phyloP scores from a whole-genome alignment of 371 early-diverging fungal species.

The Mucor racemosus region DNA sequence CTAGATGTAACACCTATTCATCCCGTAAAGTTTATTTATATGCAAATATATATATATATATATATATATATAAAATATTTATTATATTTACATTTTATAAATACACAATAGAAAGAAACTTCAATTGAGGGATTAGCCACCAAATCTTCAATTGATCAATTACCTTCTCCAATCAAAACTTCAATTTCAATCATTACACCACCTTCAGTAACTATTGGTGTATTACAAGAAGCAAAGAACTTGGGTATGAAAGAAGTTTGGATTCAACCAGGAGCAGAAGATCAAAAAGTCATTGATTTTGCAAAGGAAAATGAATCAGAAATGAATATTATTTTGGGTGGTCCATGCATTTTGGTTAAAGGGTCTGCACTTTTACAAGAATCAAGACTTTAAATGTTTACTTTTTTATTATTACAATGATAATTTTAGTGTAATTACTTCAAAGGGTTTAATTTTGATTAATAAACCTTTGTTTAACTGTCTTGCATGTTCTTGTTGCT shows the following conservation, averaged over 20 bases:
- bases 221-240: constrained; percentile 64
- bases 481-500: constrained; percentile 37
- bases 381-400: constrained; percentile 7
- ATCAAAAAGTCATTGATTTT: constrained; percentile 52
- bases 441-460: constrained; percentile 63
- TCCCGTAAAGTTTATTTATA: constrained; percentile 32
- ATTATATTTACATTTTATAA: background rate
- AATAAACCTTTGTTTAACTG: constrained; percentile 41
- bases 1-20: constrained; percentile 55
- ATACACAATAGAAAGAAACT: constrained; percentile 43
- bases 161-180: constrained; percentile 46
- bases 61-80: background rate
- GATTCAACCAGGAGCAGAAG: constrained; percentile 86
- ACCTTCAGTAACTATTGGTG: constrained; percentile 67
- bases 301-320: constrained; percentile 43
- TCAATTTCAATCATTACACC: constrained; percentile 83
- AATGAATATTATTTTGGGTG: constrained; percentile 67
- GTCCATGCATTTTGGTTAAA: constrained; percentile 76
- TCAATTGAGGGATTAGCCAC: constrained; percentile 56
- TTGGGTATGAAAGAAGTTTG: constrained; percentile 73
- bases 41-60: too few species aligned
- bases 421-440: constrained; percentile 65
- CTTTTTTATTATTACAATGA: constrained; percentile 27
- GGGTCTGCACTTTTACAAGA: constrained; percentile 44
- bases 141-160: constrained; percentile 45